Conservation (phyloP, 106 monocot species). For the Triglochin maritima region DNA sequence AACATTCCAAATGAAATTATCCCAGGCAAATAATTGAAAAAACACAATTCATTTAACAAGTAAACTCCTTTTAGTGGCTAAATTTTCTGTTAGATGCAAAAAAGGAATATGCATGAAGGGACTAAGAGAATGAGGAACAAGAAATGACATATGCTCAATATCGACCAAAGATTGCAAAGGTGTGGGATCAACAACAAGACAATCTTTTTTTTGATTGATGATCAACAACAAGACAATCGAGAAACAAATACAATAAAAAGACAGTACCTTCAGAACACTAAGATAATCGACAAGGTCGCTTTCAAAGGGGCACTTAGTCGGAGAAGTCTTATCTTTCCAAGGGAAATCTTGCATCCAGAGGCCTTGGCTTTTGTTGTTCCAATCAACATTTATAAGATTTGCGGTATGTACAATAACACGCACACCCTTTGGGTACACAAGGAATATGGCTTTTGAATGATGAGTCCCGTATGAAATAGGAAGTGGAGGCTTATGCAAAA, state of each 20-base stretch:
- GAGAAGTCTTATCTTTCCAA: constrained; percentile 43
- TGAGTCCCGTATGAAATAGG: constrained; percentile 98
- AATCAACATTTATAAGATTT: constrained; percentile 90
- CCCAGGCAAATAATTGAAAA: too few relatives aligned
- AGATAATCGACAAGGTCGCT: constrained; percentile 93
- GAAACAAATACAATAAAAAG: not conserved
- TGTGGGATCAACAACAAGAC: too few relatives aligned
- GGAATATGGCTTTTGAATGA: constrained; percentile 93
- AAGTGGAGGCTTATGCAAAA: constrained; percentile 84
- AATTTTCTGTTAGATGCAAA: too few relatives aligned
- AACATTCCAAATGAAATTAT: too few relatives aligned
- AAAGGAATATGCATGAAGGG: too few relatives aligned
- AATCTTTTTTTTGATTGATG: too few relatives aligned
- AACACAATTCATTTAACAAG: too few relatives aligned
- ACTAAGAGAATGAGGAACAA: too few relatives aligned
- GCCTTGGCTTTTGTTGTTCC: constrained; percentile 98
- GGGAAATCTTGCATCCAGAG: constrained; percentile 99
- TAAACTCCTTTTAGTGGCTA: too few relatives aligned
- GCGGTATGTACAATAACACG: constrained; percentile 89
- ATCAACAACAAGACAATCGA: too few relatives aligned
- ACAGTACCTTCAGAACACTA: constrained; percentile 51
- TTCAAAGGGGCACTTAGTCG: constrained; percentile 48
- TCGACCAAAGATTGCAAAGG: too few relatives aligned
- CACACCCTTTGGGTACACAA: constrained; percentile 71
- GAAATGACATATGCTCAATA: too few relatives aligned